These are phyloP conservation scores for Macrolepiota fuliginosa DNA, from an alignment of 768 basidiomycete species.

Conservation along the genomic window DNA sequence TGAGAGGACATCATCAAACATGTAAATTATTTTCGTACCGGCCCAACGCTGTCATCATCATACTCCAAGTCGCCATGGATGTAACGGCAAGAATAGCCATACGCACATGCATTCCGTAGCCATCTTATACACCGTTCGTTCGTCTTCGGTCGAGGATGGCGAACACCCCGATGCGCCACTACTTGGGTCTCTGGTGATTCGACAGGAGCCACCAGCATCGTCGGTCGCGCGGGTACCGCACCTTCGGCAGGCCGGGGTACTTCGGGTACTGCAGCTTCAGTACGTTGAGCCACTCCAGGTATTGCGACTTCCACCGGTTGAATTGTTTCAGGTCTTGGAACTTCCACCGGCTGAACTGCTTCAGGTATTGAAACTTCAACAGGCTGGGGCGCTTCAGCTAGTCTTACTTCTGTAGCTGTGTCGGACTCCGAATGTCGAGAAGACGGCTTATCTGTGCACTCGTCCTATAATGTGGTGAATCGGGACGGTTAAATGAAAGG, in stretches of 20 bases:
- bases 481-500: background rate
- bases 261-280: too few species aligned
- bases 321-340: too few species aligned
- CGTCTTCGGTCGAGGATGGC: slow-evolving; percentile 15
- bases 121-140: slow-evolving; percentile 25
- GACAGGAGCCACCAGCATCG: background rate
- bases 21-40: slow-evolving; percentile 19
- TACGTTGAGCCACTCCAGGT: too few species aligned
- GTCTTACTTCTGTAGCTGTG: background rate
- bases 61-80: slow-evolving; percentile 32
- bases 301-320: too few species aligned
- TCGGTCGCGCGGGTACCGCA: background rate
- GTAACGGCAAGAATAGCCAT: slow-evolving; percentile 25
- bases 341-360: too few species aligned
- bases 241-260: background rate
- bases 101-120: slow-evolving; percentile 24
- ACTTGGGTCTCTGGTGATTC: background rate
- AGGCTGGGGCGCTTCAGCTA: background rate
- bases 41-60: slow-evolving; percentile 17
- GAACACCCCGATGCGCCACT: background rate
- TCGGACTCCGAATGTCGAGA: background rate
- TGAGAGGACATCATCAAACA: background rate
- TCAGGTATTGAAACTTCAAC: too few species aligned
- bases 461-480: background rate
- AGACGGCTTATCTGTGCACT: background rate